Evolutionary conservation across 2,329 filamentous ascomycete genomes (phyloP).

Genomic region (Xylaria hypoxylon): DNA sequence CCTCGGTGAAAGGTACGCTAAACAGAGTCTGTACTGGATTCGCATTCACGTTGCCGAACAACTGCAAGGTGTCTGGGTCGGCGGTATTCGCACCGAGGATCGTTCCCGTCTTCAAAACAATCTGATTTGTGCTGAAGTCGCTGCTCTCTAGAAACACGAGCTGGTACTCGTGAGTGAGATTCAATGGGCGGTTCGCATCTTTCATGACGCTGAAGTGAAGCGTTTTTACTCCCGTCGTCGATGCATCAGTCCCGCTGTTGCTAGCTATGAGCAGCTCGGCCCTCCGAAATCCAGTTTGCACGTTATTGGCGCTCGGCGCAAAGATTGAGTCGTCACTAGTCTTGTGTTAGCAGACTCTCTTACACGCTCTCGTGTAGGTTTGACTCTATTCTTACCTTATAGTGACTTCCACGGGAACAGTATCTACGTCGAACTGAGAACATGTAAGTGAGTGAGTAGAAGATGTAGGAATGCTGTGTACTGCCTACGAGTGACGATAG

Average conservation of each 20-base stretch:
- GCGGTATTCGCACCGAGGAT: constrained; percentile 24
- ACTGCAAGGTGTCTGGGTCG: constrained; percentile 29
- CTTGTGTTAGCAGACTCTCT: constrained; percentile 7
- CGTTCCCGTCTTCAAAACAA: constrained; percentile 31
- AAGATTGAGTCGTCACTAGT: constrained; percentile 33
- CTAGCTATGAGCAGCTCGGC: constrained; percentile 30
- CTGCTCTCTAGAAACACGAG: constrained; percentile 34
- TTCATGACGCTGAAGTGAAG: constrained; percentile 33
- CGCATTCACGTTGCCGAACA: constrained; percentile 30
- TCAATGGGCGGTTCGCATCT: constrained; percentile 24
- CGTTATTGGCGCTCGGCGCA: constrained; percentile 31
- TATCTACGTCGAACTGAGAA: constrained; percentile 24
- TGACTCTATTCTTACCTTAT: constrained; percentile 20
- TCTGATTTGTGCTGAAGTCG: constrained; percentile 27
- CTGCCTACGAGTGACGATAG: constrained; percentile 25
- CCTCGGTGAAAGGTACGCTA: constrained; percentile 28
- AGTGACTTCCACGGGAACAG: constrained; percentile 25
- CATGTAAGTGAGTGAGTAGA: not conserved
- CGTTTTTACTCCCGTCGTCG: constrained; percentile 30
- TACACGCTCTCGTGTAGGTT: not conserved
- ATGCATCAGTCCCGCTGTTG: constrained; percentile 30
- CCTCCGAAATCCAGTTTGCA: constrained; percentile 31
- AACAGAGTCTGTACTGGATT: constrained; percentile 25
- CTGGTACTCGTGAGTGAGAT: constrained; percentile 32
- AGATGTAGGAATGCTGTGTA: not conserved